Conservation (phyloP, 306 rosid species). For the Sophora flavescens region DNA sequence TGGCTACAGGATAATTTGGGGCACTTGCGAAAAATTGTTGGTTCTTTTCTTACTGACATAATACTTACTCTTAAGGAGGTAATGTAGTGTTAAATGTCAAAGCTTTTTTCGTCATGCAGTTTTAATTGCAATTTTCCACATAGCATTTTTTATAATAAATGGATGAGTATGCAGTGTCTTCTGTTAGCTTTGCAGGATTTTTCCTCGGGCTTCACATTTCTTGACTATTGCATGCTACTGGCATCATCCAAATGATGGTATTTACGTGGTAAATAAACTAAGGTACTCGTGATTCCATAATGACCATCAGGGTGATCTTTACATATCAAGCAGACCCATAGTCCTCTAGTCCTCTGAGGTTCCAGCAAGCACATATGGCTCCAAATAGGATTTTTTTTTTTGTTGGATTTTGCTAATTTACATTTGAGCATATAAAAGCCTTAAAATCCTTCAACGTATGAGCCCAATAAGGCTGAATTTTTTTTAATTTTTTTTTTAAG, state of each 20-base stretch:
- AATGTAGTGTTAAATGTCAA: slow-evolving; percentile 24
- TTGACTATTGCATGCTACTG: too few species aligned
- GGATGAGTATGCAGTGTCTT: too few species aligned
- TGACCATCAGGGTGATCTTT: not conserved
- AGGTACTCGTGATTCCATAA: not conserved
- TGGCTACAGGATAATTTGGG: slow-evolving; percentile 46
- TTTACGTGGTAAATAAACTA: not conserved
- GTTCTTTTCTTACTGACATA: slow-evolving; percentile 76
- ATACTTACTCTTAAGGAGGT: slow-evolving; percentile 97
- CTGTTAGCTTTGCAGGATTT: too few species aligned
- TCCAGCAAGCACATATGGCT: slow-evolving; percentile 1
- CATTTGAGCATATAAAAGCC: not conserved
- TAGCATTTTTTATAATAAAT: not conserved
- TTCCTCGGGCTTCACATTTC: too few species aligned
- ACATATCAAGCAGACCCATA: slow-evolving; percentile 6
- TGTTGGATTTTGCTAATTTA: not conserved
- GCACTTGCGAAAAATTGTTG: slow-evolving; percentile 36
- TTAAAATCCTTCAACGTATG: too few species aligned
- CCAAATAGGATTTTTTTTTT: not conserved
- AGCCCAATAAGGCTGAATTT: too few species aligned
- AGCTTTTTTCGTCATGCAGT: not conserved
- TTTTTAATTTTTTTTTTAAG: too few species aligned
- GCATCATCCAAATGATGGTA: too few species aligned
- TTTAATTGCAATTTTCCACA: not conserved
- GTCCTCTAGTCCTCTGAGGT: not conserved